Evolutionary conservation across 208 protist genomes (phyloP).

Genomic region (Leishmania martiniquensis): DNA sequence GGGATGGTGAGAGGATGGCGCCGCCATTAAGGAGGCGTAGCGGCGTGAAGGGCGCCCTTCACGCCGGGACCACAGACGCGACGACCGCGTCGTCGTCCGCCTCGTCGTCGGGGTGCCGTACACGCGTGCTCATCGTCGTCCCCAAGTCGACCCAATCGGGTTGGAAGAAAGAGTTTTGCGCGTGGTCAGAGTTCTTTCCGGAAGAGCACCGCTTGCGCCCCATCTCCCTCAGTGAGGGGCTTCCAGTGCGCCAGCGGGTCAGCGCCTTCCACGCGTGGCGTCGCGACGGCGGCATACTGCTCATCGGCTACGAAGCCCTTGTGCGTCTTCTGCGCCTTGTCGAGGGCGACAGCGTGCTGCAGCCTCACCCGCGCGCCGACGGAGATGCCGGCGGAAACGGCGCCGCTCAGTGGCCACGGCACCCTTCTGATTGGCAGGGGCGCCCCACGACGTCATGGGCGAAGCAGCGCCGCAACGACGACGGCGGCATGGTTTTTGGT

Average conservation of each 20-base stretch:
- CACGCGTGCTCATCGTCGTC: constrained; percentile 63
- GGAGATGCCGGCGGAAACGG: background rate
- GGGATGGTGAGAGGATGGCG: background rate
- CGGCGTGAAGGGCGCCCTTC: no score
- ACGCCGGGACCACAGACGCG: background rate
- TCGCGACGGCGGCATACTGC: constrained; percentile 60
- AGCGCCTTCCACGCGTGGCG: constrained; percentile 53
- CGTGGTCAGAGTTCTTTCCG: constrained; percentile 69
- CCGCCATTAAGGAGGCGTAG: background rate
- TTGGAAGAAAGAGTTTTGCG: constrained; percentile 68
- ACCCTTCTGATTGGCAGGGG: background rate
- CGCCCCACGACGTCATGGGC: background rate
- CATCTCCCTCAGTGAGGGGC: constrained; percentile 17
- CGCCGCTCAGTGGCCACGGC: background rate
- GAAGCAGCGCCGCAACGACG: constrained; percentile 26
- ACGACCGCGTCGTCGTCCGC: constrained; percentile 6
- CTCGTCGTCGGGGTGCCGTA: background rate
- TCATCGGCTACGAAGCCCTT: constrained; percentile 82
- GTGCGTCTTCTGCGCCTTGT: constrained; percentile 56
- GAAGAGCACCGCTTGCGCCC: constrained; percentile 42
- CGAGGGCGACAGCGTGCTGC: constrained; percentile 26
- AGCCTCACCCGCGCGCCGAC: background rate
- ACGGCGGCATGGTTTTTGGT: constrained; percentile 38
- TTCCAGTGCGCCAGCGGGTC: constrained; percentile 26
- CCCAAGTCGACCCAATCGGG: constrained; percentile 75